Conservation (phyloP, 257 asterid species). For the Buddleja alternifolia region DNA sequence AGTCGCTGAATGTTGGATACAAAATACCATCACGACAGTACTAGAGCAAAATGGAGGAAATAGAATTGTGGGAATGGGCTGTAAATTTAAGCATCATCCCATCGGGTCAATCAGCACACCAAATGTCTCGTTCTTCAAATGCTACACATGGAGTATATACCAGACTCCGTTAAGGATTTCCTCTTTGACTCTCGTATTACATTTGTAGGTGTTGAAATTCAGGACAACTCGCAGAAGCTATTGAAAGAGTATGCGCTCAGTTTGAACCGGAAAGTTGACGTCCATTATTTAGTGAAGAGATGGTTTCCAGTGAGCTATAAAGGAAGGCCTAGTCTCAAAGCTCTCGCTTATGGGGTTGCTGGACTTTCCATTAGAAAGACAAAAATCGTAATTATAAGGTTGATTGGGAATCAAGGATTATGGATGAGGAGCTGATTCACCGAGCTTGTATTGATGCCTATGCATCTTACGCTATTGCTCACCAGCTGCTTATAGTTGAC, state of each 20-base stretch:
- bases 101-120: conserved; percentile 32
- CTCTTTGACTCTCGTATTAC: conserved; percentile 21
- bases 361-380: conserved; percentile 36
- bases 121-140: conserved; percentile 47
- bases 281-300: conserved; percentile 31
- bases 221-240: conserved; percentile 25
- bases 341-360: conserved; percentile 34
- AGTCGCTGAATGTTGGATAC: conserved; percentile 39
- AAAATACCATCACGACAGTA: background rate
- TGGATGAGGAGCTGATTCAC: conserved; percentile 33
- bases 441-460: conserved; percentile 43
- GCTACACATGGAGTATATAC: conserved; percentile 34
- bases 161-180: conserved; percentile 23
- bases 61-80: conserved; percentile 35
- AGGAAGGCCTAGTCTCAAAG: conserved; percentile 35
- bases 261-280: conserved; percentile 26
- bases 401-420: conserved; percentile 41
- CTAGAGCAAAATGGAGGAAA: background rate
- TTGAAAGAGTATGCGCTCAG: conserved; percentile 29
- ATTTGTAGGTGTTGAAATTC: conserved; percentile 36
- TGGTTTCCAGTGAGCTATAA: conserved; percentile 45
- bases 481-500: conserved; percentile 28
- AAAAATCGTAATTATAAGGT: background rate
- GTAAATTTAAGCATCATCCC: conserved; percentile 40
- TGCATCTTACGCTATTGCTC: conserved; percentile 40